Evolutionary conservation across 1,139 yeast species (phyloP).

Genomic region (Suhomyces coccinellae): DNA sequence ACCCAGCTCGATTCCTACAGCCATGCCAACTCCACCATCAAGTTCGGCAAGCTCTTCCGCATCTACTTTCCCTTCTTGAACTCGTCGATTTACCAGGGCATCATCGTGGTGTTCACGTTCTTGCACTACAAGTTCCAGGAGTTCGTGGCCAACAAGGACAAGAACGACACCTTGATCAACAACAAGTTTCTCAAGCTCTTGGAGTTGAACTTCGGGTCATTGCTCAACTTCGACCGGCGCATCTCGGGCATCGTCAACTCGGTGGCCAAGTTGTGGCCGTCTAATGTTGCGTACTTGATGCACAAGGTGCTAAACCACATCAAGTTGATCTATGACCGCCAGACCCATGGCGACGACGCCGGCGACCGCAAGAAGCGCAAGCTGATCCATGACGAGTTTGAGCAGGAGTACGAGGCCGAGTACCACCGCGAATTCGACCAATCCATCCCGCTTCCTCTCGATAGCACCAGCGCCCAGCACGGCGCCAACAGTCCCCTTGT

Average conservation of each 20-base stretch:
- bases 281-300: slow-evolving; percentile 35
- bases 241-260: slow-evolving; percentile 21
- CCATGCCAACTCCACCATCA: slow-evolving; percentile 17
- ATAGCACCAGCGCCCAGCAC: neutral
- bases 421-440: slow-evolving; percentile 3
- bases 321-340: slow-evolving; percentile 28
- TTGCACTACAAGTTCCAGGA: slow-evolving; percentile 44
- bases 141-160: slow-evolving; percentile 28
- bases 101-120: slow-evolving; percentile 51
- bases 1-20: neutral
- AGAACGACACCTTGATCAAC: slow-evolving; percentile 11
- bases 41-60: slow-evolving; percentile 37
- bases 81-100: slow-evolving; percentile 52
- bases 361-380: slow-evolving; percentile 4
- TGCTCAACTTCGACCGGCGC: slow-evolving; percentile 30
- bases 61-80: slow-evolving; percentile 48
- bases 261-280: slow-evolving; percentile 37
- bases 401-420: neutral
- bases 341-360: slow-evolving; percentile 9
- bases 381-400: slow-evolving; percentile 3
- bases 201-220: slow-evolving; percentile 25
- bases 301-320: slow-evolving; percentile 36
- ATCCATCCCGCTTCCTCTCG: slow-evolving; percentile 1
- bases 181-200: slow-evolving; percentile 27
- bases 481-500: slow-evolving; percentile 1